These are phyloP conservation scores for Nannochloris sp. DNA, from an alignment of 139 green algal species.

Conservation along the genomic window DNA sequence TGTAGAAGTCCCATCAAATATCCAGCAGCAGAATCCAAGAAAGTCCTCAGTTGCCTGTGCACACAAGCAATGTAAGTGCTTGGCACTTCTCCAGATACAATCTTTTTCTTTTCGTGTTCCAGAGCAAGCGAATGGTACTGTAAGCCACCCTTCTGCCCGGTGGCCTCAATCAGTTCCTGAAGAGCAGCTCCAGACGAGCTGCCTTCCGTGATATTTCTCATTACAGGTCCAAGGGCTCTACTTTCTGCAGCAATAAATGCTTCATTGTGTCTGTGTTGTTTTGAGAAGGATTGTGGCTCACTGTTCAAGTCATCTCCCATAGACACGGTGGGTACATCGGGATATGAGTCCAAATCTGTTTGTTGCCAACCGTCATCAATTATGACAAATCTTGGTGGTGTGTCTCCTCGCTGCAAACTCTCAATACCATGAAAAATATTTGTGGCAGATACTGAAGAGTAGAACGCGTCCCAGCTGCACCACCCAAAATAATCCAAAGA, in stretches of 20 bases:
- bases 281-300: background rate
- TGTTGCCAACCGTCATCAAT: conserved; percentile 68
- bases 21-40: conserved; percentile 51
- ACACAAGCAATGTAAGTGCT: too few species aligned
- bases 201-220: conserved; percentile 26
- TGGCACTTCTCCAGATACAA: background rate
- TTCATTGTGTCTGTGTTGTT: conserved; percentile 4
- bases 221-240: conserved; percentile 23
- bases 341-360: conserved; percentile 41
- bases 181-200: conserved; percentile 16
- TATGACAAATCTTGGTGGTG: conserved; percentile 63
- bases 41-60: conserved; percentile 32
- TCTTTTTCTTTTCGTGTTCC: conserved; percentile 4
- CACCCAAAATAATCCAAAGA: conserved; percentile 89
- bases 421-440: conserved; percentile 25
- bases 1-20: conserved; percentile 51
- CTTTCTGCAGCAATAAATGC: conserved; percentile 29
- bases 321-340: background rate
- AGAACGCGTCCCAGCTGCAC: conserved; percentile 89
- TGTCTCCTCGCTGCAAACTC: conserved; percentile 32
- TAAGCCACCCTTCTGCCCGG: background rate
- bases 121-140: conserved; percentile 19
- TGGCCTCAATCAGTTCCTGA: conserved; percentile 16
- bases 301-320: background rate
- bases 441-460: conserved; percentile 70